Conservation (phyloP, 306 rosid genomes). For the Lablab purpureus region DNA sequence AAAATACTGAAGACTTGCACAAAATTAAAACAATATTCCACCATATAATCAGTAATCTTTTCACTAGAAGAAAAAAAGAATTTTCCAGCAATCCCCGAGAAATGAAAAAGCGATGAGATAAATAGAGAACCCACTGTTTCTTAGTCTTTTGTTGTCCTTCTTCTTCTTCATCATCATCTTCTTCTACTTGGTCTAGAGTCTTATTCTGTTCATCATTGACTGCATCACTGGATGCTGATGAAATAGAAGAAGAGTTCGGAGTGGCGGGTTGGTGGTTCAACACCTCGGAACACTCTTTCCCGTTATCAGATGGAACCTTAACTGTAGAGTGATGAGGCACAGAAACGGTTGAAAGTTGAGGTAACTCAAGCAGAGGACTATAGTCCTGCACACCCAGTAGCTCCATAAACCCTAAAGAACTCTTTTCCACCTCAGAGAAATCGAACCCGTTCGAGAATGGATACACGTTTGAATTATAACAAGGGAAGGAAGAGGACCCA, state of each 20-base stretch:
- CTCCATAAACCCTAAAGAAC: conserved; percentile 84
- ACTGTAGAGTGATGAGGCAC: conserved; percentile 30
- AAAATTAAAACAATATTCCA: conserved; percentile 17
- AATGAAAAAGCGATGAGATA: background rate
- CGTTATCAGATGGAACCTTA: conserved; percentile 33
- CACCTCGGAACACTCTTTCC: conserved; percentile 56
- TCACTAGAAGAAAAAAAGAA: background rate
- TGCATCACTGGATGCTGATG: conserved; percentile 78
- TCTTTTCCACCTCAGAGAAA: conserved; percentile 57
- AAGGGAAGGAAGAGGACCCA: conserved; percentile 53
- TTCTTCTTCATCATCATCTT: background rate
- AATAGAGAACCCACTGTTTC: conserved; percentile 60
- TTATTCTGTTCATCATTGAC: conserved; percentile 60
- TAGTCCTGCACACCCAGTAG: conserved; percentile 62
- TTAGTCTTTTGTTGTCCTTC: conserved; percentile 52
- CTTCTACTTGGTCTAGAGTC: conserved; percentile 45
- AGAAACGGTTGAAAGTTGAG: conserved; percentile 44
- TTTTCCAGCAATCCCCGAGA: background rate
- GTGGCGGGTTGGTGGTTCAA: conserved; percentile 73
- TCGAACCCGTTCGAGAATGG: conserved; percentile 57
- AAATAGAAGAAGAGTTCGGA: conserved; percentile 89
- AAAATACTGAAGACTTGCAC: background rate
- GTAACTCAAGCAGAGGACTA: conserved; percentile 59
- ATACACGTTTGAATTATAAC: conserved; percentile 36
- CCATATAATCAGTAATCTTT: background rate